These are phyloP conservation scores for Annulohypoxylon nitens DNA, from an alignment of 495 filamentous ascomycete genomes.

Conservation along the genomic window DNA sequence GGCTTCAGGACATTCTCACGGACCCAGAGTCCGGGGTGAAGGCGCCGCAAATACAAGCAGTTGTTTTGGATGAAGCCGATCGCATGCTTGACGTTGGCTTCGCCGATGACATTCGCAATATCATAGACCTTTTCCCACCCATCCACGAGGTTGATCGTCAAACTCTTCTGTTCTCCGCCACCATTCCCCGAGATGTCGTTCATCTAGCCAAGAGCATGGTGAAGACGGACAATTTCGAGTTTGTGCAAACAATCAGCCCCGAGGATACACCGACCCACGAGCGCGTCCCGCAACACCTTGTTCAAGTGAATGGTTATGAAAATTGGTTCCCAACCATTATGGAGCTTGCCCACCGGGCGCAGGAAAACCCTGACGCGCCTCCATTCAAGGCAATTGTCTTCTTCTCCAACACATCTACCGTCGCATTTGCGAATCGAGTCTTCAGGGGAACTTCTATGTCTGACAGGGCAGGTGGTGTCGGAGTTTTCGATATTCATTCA, in stretches of 20 bases:
- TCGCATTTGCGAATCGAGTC: slow-evolving; percentile 70
- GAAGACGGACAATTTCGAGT: slow-evolving; percentile 73
- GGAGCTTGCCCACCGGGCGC: slow-evolving; percentile 75
- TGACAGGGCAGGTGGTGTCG: slow-evolving; percentile 36
- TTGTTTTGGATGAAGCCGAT: slow-evolving; percentile 96
- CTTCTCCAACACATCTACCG: slow-evolving; percentile 81
- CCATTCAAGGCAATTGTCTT: slow-evolving; percentile 97
- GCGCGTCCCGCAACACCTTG: slow-evolving; percentile 80
- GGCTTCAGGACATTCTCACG: slow-evolving; percentile 84
- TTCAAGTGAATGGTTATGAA: slow-evolving; percentile 73
- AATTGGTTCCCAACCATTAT: slow-evolving; percentile 82
- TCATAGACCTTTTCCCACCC: slow-evolving; percentile 75
- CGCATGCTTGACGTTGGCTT: slow-evolving; percentile 93
- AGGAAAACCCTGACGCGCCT: slow-evolving; percentile 53
- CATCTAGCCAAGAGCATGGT: slow-evolving; percentile 73
- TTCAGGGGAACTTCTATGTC: slow-evolving; percentile 61
- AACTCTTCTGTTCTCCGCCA: slow-evolving; percentile 94
- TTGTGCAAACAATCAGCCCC: slow-evolving; percentile 82
- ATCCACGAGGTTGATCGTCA: slow-evolving; percentile 74
- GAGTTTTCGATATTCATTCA: slow-evolving; percentile 80
- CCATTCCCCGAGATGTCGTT: slow-evolving; percentile 86
- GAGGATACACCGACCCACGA: slow-evolving; percentile 89
- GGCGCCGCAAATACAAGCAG: slow-evolving; percentile 78
- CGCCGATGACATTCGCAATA: slow-evolving; percentile 77
- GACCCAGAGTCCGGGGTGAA: slow-evolving; percentile 74